Conservation (phyloP, 2,329 filamentous ascomycete species). For the Ophiostoma sp. region DNA sequence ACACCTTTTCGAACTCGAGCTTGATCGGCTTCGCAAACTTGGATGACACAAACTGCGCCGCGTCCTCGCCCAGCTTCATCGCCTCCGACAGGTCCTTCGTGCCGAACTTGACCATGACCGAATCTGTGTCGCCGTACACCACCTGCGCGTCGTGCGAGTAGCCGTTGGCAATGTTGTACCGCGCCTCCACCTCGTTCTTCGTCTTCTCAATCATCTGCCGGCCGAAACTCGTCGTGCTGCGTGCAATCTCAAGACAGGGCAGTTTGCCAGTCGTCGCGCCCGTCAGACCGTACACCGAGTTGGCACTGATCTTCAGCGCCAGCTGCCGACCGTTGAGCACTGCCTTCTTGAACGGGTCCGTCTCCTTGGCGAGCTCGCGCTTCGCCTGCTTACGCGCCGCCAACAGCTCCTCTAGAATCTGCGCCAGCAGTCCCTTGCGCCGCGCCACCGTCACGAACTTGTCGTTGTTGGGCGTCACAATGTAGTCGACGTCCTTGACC, state of each 20-base stretch:
- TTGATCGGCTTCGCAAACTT: conserved; percentile 98
- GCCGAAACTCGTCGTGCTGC: conserved; percentile 93
- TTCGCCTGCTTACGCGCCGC: conserved; percentile 92
- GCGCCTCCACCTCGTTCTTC: conserved; percentile 86
- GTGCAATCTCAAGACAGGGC: conserved; percentile 89
- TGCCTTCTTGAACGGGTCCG: conserved; percentile 94
- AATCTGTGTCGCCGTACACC: conserved; percentile 98
- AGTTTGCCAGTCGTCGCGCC: conserved; percentile 94
- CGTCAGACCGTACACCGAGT: conserved; percentile 95
- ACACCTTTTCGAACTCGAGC: conserved; percentile 98
- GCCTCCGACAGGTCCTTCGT: conserved; percentile 78
- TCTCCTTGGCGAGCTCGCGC: conserved; percentile 79
- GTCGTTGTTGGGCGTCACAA: conserved; percentile 90
- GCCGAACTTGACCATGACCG: conserved; percentile 99
- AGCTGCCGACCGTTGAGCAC: conserved; percentile 95
- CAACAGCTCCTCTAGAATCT: conserved; percentile 92
- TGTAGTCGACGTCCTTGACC: conserved; percentile 89
- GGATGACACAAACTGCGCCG: conserved; percentile 76
- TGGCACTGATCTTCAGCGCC: conserved; percentile 92
- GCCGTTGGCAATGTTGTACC: conserved; percentile 87
- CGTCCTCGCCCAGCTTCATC: conserved; percentile 94
- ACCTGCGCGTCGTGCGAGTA: conserved; percentile 93
- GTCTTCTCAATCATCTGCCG: conserved; percentile 99
- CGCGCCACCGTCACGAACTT: conserved; percentile 84
- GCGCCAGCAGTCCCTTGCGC: conserved; percentile 83